Percentiles rank a stretch among this genome's conserved stretches.
These are phyloP conservation scores for Protomyces inouyei DNA, from an alignment of 1,139 yeast genomes.

Conservation along the genomic window DNA sequence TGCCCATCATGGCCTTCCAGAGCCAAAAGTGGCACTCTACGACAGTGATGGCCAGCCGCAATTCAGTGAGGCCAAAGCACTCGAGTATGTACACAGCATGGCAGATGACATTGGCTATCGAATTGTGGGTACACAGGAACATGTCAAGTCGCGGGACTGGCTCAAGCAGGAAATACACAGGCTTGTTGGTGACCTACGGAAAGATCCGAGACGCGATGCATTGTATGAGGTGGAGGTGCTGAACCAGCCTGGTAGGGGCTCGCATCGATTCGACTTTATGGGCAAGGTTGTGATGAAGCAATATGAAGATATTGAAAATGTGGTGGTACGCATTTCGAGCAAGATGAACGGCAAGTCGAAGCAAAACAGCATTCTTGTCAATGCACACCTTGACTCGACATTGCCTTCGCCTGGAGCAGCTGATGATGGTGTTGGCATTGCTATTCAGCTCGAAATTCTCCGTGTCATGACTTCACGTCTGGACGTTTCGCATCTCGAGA, in stretches of 20 bases:
- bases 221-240: conserved; percentile 25
- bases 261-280: conserved; percentile 29
- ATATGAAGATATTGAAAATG: conserved; percentile 23
- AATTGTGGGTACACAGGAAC: conserved; percentile 27
- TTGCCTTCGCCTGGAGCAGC: conserved; percentile 29
- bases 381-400: conserved; percentile 29
- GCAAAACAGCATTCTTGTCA: conserved; percentile 24
- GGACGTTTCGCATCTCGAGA: conserved; percentile 2
- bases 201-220: conserved; percentile 1
- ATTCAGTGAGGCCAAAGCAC: conserved; percentile 17
- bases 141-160: conserved; percentile 24
- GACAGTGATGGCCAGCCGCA: conserved; percentile 26
- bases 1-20: conserved; percentile 12
- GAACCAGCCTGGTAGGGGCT: conserved; percentile 22
- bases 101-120: conserved; percentile 28
- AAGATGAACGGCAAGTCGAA: conserved; percentile 18
- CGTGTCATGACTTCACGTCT: conserved; percentile 18
- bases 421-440: conserved; percentile 28
- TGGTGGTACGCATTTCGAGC: conserved; percentile 24
- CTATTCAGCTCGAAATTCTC: conserved; percentile 23
- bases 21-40: conserved; percentile 15
- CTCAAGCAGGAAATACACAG: conserved; percentile 21
- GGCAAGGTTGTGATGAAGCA: conserved; percentile 26
- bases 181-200: conserved; percentile 10
- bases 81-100: conserved; percentile 9